Conservation (phyloP, 345 rosid species). For the Geranium brycei region DNA sequence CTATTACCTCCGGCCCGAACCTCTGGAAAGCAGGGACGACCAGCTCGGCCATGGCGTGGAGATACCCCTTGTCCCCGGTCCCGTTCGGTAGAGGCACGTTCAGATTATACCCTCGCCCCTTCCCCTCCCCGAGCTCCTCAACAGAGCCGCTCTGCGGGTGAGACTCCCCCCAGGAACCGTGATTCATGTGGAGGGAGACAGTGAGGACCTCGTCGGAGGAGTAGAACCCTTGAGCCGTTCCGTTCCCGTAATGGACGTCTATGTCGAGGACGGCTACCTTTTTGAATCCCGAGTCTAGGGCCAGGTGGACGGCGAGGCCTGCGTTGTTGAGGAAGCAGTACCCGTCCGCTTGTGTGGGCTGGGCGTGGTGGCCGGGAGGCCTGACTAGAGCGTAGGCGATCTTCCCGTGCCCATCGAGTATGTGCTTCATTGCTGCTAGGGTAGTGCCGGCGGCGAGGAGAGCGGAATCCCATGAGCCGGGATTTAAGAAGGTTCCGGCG, state of each 20-base stretch:
- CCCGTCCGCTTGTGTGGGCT: slow-evolving; percentile 80
- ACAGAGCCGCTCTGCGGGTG: slow-evolving; percentile 66
- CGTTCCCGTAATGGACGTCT: slow-evolving; percentile 87
- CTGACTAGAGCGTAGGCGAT: slow-evolving; percentile 64
- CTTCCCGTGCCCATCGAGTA: slow-evolving; percentile 50
- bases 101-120: slow-evolving; percentile 70
- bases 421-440: slow-evolving; percentile 59
- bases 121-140: slow-evolving; percentile 67
- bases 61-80: slow-evolving; percentile 70
- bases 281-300: slow-evolving; percentile 41
- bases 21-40: slow-evolving; percentile 50
- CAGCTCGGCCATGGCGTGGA: slow-evolving; percentile 45
- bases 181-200: slow-evolving; percentile 85
- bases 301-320: slow-evolving; percentile 55
- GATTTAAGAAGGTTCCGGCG: slow-evolving; percentile 54
- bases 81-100: slow-evolving; percentile 86
- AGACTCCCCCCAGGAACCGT: slow-evolving; percentile 94
- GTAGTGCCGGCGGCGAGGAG: slow-evolving; percentile 82
- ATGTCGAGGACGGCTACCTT: slow-evolving; percentile 61
- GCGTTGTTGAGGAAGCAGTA: slow-evolving; percentile 86
- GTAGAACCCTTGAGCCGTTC: slow-evolving; percentile 82
- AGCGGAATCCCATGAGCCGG: slow-evolving; percentile 62
- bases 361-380: slow-evolving; percentile 95
- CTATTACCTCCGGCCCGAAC: slow-evolving; percentile 56
- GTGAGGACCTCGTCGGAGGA: slow-evolving; percentile 51